Conservation (phyloP, 805 yeast species). For the Lipomyces orientalis region DNA sequence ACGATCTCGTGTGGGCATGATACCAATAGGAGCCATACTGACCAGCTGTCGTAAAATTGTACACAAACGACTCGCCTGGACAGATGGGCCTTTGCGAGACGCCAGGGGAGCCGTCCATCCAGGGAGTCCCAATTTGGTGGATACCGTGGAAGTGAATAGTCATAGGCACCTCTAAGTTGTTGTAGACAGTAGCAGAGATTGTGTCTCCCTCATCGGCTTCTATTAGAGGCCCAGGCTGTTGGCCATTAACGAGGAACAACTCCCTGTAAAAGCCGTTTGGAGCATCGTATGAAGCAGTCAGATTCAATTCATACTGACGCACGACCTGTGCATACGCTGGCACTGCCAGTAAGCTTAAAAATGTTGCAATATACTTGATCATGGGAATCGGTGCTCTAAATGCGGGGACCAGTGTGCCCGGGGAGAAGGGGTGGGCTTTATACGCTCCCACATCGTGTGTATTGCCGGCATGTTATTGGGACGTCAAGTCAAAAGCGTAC, state of each 20-base stretch:
- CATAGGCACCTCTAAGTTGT: slow-evolving; percentile 48
- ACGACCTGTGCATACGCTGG: background rate
- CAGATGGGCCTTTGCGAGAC: slow-evolving; percentile 59
- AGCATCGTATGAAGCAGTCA: slow-evolving; percentile 10
- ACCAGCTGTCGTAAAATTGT: slow-evolving; percentile 50
- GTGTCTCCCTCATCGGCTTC: slow-evolving; percentile 50
- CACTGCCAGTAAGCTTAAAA: background rate
- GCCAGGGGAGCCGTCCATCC: slow-evolving; percentile 59
- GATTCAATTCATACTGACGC: slow-evolving; percentile 11
- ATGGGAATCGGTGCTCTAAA: background rate
- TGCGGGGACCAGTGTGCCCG: background rate
- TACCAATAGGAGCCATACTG: slow-evolving; percentile 63
- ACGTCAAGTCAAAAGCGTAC: no score
- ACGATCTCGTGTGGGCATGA: slow-evolving; percentile 61
- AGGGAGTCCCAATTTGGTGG: slow-evolving; percentile 53
- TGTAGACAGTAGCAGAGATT: slow-evolving; percentile 48
- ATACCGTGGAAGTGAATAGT: slow-evolving; percentile 63
- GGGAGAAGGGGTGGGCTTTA: slow-evolving; percentile 39
- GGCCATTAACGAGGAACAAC: slow-evolving; percentile 51
- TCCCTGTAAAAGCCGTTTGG: slow-evolving; percentile 49
- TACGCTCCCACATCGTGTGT: slow-evolving; percentile 16
- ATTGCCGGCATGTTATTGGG: no score
- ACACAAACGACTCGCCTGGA: slow-evolving; percentile 51
- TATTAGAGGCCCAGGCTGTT: slow-evolving; percentile 59
- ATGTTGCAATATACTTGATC: background rate